A percentile compares a stretch with the other conserved stretches of the same genome.
Evolutionary conservation across 2,329 filamentous ascomycete species (phyloP).

Genomic region (Onygenales sp.): DNA sequence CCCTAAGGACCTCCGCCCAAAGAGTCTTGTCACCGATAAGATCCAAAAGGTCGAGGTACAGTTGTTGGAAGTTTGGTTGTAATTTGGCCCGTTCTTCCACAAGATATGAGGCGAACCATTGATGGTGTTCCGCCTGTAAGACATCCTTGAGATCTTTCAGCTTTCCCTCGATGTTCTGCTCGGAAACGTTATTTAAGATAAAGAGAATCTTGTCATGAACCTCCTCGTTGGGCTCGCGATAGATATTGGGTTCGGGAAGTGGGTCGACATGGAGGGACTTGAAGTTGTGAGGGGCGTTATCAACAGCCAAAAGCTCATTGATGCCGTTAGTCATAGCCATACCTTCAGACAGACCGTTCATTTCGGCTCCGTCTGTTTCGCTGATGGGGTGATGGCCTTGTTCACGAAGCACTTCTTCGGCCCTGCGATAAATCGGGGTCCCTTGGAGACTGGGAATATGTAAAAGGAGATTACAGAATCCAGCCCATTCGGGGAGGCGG

Average conservation of each 20-base stretch:
- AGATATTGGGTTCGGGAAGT: slow-evolving; percentile 52
- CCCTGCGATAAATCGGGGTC: slow-evolving; percentile 75
- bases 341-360: slow-evolving; percentile 31
- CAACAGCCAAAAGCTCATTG: slow-evolving; percentile 49
- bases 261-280: slow-evolving; percentile 67
- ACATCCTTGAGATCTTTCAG: slow-evolving; percentile 70
- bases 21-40: slow-evolving; percentile 69
- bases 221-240: slow-evolving; percentile 74
- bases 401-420: slow-evolving; percentile 67
- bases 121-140: slow-evolving; percentile 71
- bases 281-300: slow-evolving; percentile 63
- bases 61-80: slow-evolving; percentile 89
- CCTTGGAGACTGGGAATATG: slow-evolving; percentile 73
- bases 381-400: slow-evolving; percentile 50
- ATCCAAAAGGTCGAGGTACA: slow-evolving; percentile 83
- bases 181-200: slow-evolving; percentile 90
- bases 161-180: slow-evolving; percentile 77
- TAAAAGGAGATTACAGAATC: slow-evolving; percentile 76
- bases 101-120: slow-evolving; percentile 93
- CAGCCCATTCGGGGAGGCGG: slow-evolving; percentile 87
- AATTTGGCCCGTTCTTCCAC: slow-evolving; percentile 95
- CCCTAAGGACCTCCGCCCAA: slow-evolving; percentile 81
- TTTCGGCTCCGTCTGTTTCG: slow-evolving; percentile 40
- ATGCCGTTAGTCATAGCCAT: slow-evolving; percentile 59
- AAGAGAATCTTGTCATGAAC: slow-evolving; percentile 91